A percentile compares a stretch with the other conserved stretches of the same genome.
Evolutionary conservation across 441 rosid species (phyloP).

Genomic region (Erodium moschatum): DNA sequence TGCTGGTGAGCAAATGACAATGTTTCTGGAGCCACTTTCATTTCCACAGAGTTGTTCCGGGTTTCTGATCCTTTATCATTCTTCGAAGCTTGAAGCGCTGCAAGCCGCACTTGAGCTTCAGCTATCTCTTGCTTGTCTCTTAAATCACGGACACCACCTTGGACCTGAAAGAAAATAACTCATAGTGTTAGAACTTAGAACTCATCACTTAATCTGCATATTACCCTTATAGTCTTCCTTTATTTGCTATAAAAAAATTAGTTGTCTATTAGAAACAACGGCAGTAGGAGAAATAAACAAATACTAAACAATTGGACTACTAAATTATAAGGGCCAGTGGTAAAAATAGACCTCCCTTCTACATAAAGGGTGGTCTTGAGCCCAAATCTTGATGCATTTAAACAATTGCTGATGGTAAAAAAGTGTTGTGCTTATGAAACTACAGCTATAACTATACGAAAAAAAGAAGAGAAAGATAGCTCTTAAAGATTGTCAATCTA

Average conservation of each 20-base stretch:
- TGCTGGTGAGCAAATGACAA: slow-evolving; percentile 27
- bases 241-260: too few relatives aligned
- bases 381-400: too few relatives aligned
- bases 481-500: not conserved
- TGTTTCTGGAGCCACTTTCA: slow-evolving; percentile 18
- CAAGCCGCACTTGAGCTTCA: slow-evolving; percentile 30
- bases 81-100: slow-evolving; percentile 31
- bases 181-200: not conserved
- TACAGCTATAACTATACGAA: too few relatives aligned
- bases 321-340: not conserved
- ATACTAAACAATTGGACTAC: not conserved
- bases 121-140: slow-evolving; percentile 57
- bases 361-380: too few relatives aligned
- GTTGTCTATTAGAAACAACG: too few relatives aligned
- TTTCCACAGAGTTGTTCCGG: slow-evolving; percentile 23
- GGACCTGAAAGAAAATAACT: slow-evolving; percentile 31
- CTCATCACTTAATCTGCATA: slow-evolving; percentile 7
- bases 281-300: too few relatives aligned
- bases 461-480: too few relatives aligned
- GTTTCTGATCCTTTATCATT: slow-evolving; percentile 20
- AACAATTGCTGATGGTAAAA: too few relatives aligned
- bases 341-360: too few relatives aligned
- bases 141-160: slow-evolving; percentile 35
- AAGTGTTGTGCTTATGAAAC: too few relatives aligned
- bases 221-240: not conserved